phyloP scores from a whole-genome alignment of 176 grass and related monocot species.

The Eragrostis curvula region DNA sequence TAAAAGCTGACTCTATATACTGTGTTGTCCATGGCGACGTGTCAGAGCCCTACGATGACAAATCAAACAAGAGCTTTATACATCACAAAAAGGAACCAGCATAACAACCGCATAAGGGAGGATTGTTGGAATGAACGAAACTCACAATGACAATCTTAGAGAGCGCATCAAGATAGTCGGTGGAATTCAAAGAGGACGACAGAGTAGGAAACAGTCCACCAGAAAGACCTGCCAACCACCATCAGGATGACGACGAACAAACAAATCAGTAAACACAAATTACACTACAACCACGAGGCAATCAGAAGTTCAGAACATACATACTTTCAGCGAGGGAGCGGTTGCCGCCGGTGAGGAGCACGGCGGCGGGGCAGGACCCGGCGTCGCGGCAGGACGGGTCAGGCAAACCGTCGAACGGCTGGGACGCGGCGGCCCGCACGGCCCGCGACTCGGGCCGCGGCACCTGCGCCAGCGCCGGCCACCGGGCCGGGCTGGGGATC shows the following conservation, averaged over 20 bases:
- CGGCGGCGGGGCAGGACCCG: conserved; percentile 57
- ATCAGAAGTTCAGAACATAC: too few species aligned
- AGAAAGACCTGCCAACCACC: conserved; percentile 50
- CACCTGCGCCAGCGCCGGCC: conserved; percentile 78
- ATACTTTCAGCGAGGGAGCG: conserved; percentile 74
- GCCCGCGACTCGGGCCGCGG: conserved; percentile 60
- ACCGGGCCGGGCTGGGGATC: conserved; percentile 54
- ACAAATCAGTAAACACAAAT: background rate
- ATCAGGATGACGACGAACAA: conserved; percentile 3
- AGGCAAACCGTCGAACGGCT: conserved; percentile 52
- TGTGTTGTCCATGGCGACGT: conserved; percentile 49
- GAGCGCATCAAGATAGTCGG: conserved; percentile 58
- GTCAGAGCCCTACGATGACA: conserved; percentile 59
- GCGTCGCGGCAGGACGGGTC: conserved; percentile 51
- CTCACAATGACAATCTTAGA: conserved; percentile 69
- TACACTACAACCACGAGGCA: background rate
- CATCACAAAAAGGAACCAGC: conserved; percentile 8
- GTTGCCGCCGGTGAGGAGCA: conserved; percentile 77
- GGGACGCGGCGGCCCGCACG: background rate
- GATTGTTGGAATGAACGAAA: background rate
- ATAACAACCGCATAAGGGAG: conserved; percentile 6
- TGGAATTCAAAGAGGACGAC: conserved; percentile 54
- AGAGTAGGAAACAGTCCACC: conserved; percentile 57
- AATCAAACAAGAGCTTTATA: conserved; percentile 10
- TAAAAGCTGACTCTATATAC: conserved; percentile 72